phyloP scores from a whole-genome alignment of 768 basidiomycete genomes.

The Butyriboletus loyo region DNA sequence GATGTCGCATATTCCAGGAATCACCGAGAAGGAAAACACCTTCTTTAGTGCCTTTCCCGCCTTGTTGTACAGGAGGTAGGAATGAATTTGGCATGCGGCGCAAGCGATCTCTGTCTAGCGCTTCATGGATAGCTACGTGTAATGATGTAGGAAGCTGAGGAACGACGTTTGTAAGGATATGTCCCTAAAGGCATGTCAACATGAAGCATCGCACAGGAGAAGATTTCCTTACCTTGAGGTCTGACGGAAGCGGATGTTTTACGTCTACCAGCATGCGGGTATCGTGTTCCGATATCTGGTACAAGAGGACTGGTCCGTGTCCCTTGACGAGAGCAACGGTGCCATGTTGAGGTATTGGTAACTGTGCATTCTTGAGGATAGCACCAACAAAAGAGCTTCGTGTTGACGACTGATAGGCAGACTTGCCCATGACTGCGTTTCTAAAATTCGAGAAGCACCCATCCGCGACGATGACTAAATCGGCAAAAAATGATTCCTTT shows the following conservation, averaged over 20 bases:
- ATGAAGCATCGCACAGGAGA: not conserved
- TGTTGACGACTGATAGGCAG: slow-evolving; percentile 48
- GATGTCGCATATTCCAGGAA: slow-evolving; percentile 99
- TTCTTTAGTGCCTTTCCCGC: slow-evolving; percentile 45
- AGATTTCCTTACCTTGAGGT: slow-evolving; percentile 57
- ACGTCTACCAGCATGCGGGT: slow-evolving; percentile 94
- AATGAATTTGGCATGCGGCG: slow-evolving; percentile 95
- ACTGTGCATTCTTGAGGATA: slow-evolving; percentile 69
- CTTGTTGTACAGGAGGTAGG: slow-evolving; percentile 76
- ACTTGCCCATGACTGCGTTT: slow-evolving; percentile 53
- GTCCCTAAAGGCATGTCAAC: slow-evolving; percentile 38
- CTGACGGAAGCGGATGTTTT: slow-evolving; percentile 75
- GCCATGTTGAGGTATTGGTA: slow-evolving; percentile 76
- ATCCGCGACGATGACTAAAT: slow-evolving; percentile 86
- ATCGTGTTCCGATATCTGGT: slow-evolving; percentile 86
- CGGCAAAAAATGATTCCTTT: slow-evolving; percentile 62
- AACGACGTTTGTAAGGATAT: slow-evolving; percentile 70
- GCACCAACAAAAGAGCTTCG: slow-evolving; percentile 84
- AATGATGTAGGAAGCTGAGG: slow-evolving; percentile 79
- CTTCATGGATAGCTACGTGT: slow-evolving; percentile 58
- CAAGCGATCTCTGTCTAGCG: slow-evolving; percentile 77
- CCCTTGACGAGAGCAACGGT: slow-evolving; percentile 81
- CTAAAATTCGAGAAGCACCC: slow-evolving; percentile 96
- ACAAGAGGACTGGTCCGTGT: slow-evolving; percentile 85
- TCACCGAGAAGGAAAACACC: slow-evolving; percentile 89